A percentile compares a stretch with the other conserved stretches of the same genome.
These are phyloP conservation scores for Calocera viscosa DNA, from an alignment of 768 basidiomycete species.

Conservation along the genomic window DNA sequence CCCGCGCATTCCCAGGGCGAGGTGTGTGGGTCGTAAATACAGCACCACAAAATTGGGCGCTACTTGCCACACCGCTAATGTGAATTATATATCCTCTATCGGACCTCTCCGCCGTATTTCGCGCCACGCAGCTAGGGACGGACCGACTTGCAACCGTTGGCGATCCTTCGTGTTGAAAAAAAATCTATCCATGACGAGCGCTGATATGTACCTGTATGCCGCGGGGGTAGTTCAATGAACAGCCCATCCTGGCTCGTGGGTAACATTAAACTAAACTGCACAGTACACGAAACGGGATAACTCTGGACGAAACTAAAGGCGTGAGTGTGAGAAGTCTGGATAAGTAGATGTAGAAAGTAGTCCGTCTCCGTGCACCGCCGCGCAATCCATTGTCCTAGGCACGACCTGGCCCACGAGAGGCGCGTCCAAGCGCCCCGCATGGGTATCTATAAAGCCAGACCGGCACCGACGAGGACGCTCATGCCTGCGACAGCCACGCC, in stretches of 20 bases:
- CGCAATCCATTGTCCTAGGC: not conserved
- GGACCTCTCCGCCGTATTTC: not conserved
- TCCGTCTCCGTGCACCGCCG: not conserved
- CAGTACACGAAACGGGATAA: not conserved
- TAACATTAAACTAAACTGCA: constrained; percentile 7
- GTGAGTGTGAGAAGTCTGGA: not conserved
- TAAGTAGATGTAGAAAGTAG: not conserved
- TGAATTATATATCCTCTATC: constrained; percentile 1
- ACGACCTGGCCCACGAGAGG: not conserved
- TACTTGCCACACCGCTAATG: constrained; percentile 1
- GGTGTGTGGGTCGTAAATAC: not conserved
- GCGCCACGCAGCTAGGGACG: too few species aligned
- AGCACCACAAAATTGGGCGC: constrained; percentile 1
- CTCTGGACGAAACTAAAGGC: not conserved
- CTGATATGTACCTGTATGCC: too few species aligned
- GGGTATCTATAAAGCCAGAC: not conserved
- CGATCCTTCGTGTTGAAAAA: too few species aligned
- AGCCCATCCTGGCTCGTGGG: not conserved
- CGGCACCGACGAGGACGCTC: not conserved
- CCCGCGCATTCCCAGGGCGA: not conserved
- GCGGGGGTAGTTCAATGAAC: not conserved
- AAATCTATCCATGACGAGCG: too few species aligned
- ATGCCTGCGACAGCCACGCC: not conserved
- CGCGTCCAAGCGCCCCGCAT: not conserved
- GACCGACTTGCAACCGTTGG: too few species aligned